phyloP scores from a whole-genome alignment of 2,329 filamentous ascomycete genomes.

The Sclerotinia minor region DNA sequence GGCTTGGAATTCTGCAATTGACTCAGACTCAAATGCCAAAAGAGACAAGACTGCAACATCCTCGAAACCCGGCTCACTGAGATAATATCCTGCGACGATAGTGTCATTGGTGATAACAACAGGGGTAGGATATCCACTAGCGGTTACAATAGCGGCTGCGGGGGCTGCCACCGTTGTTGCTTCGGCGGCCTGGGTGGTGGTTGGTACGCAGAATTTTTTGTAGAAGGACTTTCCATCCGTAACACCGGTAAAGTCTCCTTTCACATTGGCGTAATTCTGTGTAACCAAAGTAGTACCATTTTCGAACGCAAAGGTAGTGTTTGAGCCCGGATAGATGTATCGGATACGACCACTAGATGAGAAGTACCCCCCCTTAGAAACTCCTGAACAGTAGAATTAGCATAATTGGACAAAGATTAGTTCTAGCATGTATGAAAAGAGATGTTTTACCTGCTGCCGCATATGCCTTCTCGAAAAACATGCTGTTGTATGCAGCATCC shows the following conservation, averaged over 20 bases:
- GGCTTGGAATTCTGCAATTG: constrained; percentile 36
- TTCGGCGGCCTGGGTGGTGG: constrained; percentile 2
- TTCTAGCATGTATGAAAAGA: not conserved
- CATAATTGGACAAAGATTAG: not conserved
- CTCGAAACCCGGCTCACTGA: constrained; percentile 36
- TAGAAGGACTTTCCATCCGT: constrained; percentile 39
- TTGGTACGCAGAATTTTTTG: constrained; percentile 32
- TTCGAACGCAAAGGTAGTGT: constrained; percentile 45
- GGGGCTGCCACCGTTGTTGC: constrained; percentile 17
- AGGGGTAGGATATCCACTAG: constrained; percentile 36
- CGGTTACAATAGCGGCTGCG: constrained; percentile 26
- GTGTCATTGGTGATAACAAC: constrained; percentile 35
- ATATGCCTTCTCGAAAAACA: constrained; percentile 44
- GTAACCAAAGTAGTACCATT: constrained; percentile 44
- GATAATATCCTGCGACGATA: constrained; percentile 39
- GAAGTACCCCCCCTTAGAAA: constrained; percentile 44
- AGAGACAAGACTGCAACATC: constrained; percentile 40
- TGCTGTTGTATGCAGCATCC: constrained; percentile 47
- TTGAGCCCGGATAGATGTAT: constrained; percentile 44
- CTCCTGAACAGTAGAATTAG: not conserved
- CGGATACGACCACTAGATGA: constrained; percentile 43
- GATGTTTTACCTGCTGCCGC: constrained; percentile 26
- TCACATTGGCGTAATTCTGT: constrained; percentile 43
- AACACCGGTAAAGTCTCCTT: constrained; percentile 41
- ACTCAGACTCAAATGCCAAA: constrained; percentile 36